A percentile compares a stretch with the other conserved stretches of the same genome.
Conservation (phyloP, 257 asterid species). For the Nicotiana otophora region DNA sequence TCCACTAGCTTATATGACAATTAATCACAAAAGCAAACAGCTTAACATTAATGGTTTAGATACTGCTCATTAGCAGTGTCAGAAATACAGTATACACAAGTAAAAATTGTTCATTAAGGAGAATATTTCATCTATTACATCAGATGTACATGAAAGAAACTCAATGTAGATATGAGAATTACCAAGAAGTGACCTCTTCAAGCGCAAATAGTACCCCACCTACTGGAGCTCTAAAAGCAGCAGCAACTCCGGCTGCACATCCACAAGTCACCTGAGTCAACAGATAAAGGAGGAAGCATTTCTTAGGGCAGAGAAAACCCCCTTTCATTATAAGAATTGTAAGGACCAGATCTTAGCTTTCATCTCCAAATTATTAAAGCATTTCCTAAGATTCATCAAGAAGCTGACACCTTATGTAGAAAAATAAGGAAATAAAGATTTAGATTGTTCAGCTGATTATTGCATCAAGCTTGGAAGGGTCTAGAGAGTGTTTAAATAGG, state of each 20-base stretch:
- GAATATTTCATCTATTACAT: neutral
- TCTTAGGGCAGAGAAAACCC: constrained; percentile 25
- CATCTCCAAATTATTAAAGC: neutral
- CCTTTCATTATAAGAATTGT: constrained; percentile 21
- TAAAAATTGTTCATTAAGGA: neutral
- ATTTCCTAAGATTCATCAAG: neutral
- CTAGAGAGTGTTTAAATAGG: neutral
- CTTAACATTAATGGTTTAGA: neutral
- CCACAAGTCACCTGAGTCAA: constrained; percentile 97
- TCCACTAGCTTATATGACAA: neutral
- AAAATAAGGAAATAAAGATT: neutral
- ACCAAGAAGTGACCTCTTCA: constrained; percentile 99
- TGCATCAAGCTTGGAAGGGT: neutral
- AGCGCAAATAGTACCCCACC: constrained; percentile 98
- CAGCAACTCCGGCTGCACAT: constrained; percentile 99
- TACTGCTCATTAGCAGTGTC: neutral
- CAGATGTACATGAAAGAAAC: neutral
- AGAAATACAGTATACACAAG: neutral
- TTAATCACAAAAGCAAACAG: neutral
- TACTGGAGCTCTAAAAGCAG: constrained; percentile 99
- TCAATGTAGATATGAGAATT: constrained; percentile 22
- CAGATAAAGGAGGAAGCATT: constrained; percentile 38
- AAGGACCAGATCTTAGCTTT: neutral
- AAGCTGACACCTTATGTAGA: neutral
- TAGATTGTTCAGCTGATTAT: neutral